These are phyloP conservation scores for Bolboschoenoplectus hybrid DNA, from an alignment of 202 grass and related monocot species.

Conservation along the genomic window DNA sequence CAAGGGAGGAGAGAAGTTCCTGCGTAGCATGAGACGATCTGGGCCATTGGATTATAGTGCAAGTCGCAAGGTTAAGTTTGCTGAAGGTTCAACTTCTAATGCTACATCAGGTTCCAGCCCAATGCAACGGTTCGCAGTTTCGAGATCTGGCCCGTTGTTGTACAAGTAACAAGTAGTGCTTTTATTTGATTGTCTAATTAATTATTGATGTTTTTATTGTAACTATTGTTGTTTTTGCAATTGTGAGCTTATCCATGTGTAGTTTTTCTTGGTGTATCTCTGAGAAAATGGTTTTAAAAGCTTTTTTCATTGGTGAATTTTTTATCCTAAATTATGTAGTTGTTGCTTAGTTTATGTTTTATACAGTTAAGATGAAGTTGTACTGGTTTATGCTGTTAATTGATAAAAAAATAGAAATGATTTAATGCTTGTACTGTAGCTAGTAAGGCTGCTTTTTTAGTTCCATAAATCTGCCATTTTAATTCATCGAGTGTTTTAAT, in stretches of 20 bases:
- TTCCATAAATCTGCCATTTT: not conserved
- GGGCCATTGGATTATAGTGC: conserved; percentile 69
- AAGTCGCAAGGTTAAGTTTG: conserved; percentile 76
- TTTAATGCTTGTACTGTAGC: not conserved
- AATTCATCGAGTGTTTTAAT: not conserved
- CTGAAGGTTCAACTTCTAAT: conserved; percentile 76
- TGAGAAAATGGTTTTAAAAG: not conserved
- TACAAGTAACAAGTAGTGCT: conserved; percentile 60
- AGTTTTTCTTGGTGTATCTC: conserved; percentile 6
- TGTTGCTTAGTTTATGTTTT: not conserved
- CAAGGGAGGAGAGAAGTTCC: conserved; percentile 64
- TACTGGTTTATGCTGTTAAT: conserved; percentile 1
- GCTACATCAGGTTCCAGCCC: conserved; percentile 65
- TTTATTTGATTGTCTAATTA: conserved; percentile 22
- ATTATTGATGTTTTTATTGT: conserved; percentile 20
- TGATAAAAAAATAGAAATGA: not conserved
- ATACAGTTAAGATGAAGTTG: not conserved
- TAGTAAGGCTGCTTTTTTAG: not conserved
- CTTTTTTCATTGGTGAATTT: not conserved
- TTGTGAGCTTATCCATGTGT: not conserved
- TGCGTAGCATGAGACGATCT: conserved; percentile 72
- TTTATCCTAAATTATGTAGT: conserved; percentile 13
- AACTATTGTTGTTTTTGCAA: conserved; percentile 4
- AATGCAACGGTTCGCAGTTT: conserved; percentile 66
- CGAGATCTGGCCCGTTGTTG: conserved; percentile 82